A percentile compares a stretch with the other conserved stretches of the same genome.
Conservation (phyloP, 176 grass and related monocot species). For the Metroxylon sagu region DNA sequence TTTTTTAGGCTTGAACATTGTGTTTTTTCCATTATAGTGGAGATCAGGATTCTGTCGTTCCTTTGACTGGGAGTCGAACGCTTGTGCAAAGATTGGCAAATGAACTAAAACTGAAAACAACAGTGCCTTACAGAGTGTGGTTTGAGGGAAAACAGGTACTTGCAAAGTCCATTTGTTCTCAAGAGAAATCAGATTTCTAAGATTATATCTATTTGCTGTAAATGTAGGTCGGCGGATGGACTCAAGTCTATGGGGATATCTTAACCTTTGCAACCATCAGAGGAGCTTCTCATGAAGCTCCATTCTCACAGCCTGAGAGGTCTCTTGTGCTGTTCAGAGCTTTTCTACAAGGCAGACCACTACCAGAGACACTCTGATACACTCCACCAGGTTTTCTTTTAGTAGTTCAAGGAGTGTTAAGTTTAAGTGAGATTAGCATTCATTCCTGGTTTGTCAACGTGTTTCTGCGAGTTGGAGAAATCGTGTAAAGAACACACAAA, state of each 20-base stretch:
- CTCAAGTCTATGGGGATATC: constrained; percentile 60
- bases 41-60: constrained; percentile 96
- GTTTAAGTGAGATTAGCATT: too few species aligned
- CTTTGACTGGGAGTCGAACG: constrained; percentile 76
- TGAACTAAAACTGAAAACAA: constrained; percentile 56
- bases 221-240: constrained; percentile 89
- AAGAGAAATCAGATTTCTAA: too few species aligned
- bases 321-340: constrained; percentile 92
- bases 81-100: constrained; percentile 75
- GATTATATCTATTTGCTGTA: too few species aligned
- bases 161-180: background rate
- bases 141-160: constrained; percentile 86
- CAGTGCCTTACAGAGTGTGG: constrained; percentile 75
- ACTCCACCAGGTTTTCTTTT: too few species aligned
- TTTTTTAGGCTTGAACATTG: too few species aligned
- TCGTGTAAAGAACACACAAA: too few species aligned
- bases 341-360: constrained; percentile 63
- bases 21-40: constrained; percentile 38
- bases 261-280: constrained; percentile 90
- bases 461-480: too few species aligned
- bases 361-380: constrained; percentile 54
- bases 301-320: constrained; percentile 86
- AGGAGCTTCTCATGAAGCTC: constrained; percentile 90
- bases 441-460: too few species aligned
- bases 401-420: too few species aligned